Base-by-base conservation (phyloP, 371 early-diverging fungal genomes). In the Rhizopus microsporus region DNA sequence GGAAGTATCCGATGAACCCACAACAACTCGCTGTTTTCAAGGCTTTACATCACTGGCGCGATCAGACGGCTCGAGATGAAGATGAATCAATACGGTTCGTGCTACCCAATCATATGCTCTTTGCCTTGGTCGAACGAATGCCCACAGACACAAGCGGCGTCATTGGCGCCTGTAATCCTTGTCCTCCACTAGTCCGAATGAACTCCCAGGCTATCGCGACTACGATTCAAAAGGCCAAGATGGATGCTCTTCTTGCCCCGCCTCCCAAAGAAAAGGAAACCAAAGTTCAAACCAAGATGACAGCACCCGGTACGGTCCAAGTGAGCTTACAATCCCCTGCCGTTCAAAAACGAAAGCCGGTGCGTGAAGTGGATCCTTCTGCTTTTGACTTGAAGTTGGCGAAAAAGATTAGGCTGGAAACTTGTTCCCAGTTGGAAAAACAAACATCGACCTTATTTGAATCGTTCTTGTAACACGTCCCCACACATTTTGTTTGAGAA, bases 31-130 rank as follows among this genome's bases (percentile, higher is more conserved):
- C 87, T 1, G 93, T 93, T 0, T 95, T 91, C 65, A 88, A 91
- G 59, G 93, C 87, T 0, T 46, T 98, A 7, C 97, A 96, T 69
- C 80, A 77, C 0, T 97, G 97, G 99, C 82, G 99, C 35, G 97
- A 98, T 71, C 81, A 82, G 40, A 83, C 73, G 4, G 97, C 98
- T 0, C 81, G 98, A 51, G 86, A 90, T 6, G 94, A 95, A 62
- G 98, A 98, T 72, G 98, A 97, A 72, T 90, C 89, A 7, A 59
- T 78, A 3, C 74, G 89, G n/a, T 99, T 92, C 67, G 93, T 98
- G 3, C 62, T 96, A 17, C 98, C 99, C 9, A 90, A 89, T 65
- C 92, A 93, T 62, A 90, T 68, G 92, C 72, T 98, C 17, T 85
- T 90, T 56, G 71, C 79, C 0, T 48, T 96, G 1, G 87, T 93